Base-by-base conservation (phyloP, 1,139 yeast genomes). In the Saccharomyces pastorianus region DNA sequence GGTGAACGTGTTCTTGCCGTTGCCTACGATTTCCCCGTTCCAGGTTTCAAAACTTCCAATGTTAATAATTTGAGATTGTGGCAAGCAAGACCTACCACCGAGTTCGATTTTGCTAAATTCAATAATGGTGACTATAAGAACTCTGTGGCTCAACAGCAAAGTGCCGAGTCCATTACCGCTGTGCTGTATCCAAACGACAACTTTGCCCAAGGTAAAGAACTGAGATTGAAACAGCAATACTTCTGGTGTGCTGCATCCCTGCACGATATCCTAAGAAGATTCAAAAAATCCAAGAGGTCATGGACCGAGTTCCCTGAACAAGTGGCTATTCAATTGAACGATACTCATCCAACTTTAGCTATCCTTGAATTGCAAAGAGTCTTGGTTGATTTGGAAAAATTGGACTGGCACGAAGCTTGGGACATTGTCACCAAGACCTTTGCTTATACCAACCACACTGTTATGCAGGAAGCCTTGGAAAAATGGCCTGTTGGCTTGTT, bases 221-320 rank as follows among this genome's bases (percentile, higher is more conserved):
- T 91, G 67, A 83, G 98, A 71, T 81, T 91, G 71, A 91, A 90
- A 72, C 97, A 91, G 74, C 97, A 91, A 73, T 91, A 88, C 73
- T 91, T 91, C 73, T 91, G 98, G 98, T 96, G 91, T 54, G 85
- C 96, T 52, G 97, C 97, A 49, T 88, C 96, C 8, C 78, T 91
- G 61, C 90, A 87, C 65, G 98, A 91, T 70, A 90, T 91, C 64
- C 82, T 90, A 50, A 85, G 97, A 69, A 82, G 98, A 66, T 90
- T 88, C 75, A 85, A 89, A 71, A 90, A 90, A 74, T 72, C 83
- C 53, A 82, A 83, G 65, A 81, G 85, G 66, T 80, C 89, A 52
- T 90, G 96, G 96, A 68, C 76, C 48, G 89, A 85, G 67, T 87
- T 90, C 70, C 82, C 96, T 34, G 95, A 88, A 57, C 85, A 85